Evolutionary conservation across 306 rosid genomes (phyloP), one percentile per base, ranked within the genome.

Genomic region (Prunus mume): DNA sequence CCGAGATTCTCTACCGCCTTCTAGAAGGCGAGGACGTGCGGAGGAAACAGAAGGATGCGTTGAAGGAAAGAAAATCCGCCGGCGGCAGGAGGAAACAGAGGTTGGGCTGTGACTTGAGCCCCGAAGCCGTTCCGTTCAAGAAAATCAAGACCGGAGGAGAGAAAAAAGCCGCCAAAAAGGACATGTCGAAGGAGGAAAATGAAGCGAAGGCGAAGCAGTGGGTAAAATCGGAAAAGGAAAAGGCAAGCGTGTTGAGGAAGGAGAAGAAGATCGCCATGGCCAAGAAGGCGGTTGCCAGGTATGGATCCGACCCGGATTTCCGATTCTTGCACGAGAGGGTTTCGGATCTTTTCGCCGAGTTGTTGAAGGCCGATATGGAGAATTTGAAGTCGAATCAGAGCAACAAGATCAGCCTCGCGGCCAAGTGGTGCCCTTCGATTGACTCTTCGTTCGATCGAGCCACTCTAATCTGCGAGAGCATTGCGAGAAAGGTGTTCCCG

Each of bases 371-470:
- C 9, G 95, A 91, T 81, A 46, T 85, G 0, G 85, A 83, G 75
- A 76, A 67, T 70, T 43, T 91, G 73, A 85, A 69, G 3, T 58
- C 81, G 0, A 78, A 85, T 13, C 32, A 74, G 11, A 11, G 19
- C 2, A 52, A 32, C 7, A 83, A 83, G 61, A 78, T 91, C 58
- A 88, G 89, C 62, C 88, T 91, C 22, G 90, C 94, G 20, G 87
- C 91, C 0, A 89, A 89, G 14, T 91, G 93, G 97, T 91, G 94
- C 32, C 97, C 97, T n/a, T 89, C 27, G 92, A 91, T 20, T 87
- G 80, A 0, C 38, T 89, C 90, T 0, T 91, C 92, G 1, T 91
- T 86, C 24, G 93, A 91, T 20, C 88, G 80, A 0, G 80, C 89
- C 8, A 86, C 90, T 0, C 60, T 91, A 64, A 64, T 91, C 8